Evolutionary conservation across 1,139 yeast genomes (phyloP).

Genomic region (Blastobotrys serpentis): DNA sequence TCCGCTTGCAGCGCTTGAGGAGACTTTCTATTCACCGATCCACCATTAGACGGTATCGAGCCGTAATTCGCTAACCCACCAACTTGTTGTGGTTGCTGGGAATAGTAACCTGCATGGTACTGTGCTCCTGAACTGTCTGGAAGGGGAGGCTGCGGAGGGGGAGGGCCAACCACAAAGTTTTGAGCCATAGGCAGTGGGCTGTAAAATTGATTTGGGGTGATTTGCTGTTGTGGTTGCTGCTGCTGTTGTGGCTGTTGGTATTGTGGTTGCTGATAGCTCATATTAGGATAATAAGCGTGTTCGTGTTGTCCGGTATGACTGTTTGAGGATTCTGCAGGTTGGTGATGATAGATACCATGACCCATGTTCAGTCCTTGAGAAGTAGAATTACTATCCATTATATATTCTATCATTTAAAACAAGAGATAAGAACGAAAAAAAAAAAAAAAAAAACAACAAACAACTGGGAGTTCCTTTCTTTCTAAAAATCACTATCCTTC

Average conservation of each 20-base stretch:
- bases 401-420: conserved; percentile 8
- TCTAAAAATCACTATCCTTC: not conserved
- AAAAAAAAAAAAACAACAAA: too few relatives aligned
- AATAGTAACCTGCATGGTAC: not conserved
- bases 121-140: conserved; percentile 10
- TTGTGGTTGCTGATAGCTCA: conserved; percentile 5
- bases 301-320: not conserved
- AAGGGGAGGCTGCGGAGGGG: conserved; percentile 5
- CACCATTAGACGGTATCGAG: not conserved
- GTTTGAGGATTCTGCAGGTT: not conserved
- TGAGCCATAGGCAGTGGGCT: not conserved
- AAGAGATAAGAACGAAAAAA: not conserved
- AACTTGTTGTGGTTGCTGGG: conserved; percentile 8
- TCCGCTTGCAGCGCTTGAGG: not conserved
- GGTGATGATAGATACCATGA: not conserved
- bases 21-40: not conserved
- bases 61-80: too few relatives aligned
- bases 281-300: not conserved
- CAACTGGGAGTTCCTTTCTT: not conserved
- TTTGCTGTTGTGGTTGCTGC: not conserved
- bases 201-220: not conserved
- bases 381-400: conserved; percentile 9
- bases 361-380: conserved; percentile 5
- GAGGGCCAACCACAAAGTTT: not conserved
- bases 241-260: conserved; percentile 4